Conservation (phyloP, 495 filamentous ascomycete species). For the Beverwykella pulmonaria region DNA sequence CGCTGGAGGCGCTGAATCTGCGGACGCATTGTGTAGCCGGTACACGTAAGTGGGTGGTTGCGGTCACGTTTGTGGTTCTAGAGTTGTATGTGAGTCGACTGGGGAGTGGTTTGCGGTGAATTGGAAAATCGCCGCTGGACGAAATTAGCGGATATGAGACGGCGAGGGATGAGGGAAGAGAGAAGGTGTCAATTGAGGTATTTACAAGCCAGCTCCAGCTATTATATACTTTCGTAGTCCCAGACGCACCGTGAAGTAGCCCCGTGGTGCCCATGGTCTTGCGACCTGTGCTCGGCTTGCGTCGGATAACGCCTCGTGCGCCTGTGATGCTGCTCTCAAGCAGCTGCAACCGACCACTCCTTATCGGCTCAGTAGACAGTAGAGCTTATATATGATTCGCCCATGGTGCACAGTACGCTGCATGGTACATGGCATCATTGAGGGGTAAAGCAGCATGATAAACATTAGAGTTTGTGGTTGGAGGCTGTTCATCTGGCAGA, state of each 20-base stretch:
- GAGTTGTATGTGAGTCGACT: neutral
- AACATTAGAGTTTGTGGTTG: neutral
- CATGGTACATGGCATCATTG: neutral
- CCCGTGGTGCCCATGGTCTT: neutral
- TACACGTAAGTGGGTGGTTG: neutral
- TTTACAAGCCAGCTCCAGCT: neutral
- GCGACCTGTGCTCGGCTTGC: constrained; percentile 4
- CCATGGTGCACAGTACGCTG: neutral
- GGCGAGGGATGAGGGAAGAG: neutral
- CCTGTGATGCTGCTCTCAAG: neutral
- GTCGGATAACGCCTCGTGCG: neutral
- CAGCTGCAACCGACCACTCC: neutral
- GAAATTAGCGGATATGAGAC: neutral
- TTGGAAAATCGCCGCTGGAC: neutral
- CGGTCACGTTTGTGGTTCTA: neutral
- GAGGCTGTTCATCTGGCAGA: neutral
- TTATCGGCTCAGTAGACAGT: constrained; percentile 2
- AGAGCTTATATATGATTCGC: neutral
- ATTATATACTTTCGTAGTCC: neutral
- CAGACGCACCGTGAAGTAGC: neutral
- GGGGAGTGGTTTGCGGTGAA: neutral
- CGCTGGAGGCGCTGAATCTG: constrained; percentile 3
- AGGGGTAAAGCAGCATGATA: neutral
- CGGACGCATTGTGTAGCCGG: constrained; percentile 1
- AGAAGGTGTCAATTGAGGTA: neutral